phyloP scores from a whole-genome alignment of 2,329 filamentous ascomycete species.

The Microascus cirrosus region DNA sequence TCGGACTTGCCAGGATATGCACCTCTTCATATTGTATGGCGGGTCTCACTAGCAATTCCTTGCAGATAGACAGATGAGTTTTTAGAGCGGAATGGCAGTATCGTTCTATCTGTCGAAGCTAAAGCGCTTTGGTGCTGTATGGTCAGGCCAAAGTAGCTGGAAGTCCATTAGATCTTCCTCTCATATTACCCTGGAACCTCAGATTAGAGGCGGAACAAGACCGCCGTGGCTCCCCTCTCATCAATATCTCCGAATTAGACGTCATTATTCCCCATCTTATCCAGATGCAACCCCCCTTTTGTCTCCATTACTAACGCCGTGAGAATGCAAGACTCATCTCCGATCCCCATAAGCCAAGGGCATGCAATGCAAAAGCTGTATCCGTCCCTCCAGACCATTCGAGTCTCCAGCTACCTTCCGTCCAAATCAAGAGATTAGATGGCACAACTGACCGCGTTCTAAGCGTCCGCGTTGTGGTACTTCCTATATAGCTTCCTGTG shows the following conservation, averaged over 20 bases:
- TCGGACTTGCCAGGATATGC: not conserved
- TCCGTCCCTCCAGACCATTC: not conserved
- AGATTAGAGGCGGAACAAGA: not conserved
- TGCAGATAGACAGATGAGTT: not conserved
- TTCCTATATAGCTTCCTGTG: conserved; percentile 69
- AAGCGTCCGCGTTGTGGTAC: conserved; percentile 15
- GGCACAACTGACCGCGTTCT: not conserved
- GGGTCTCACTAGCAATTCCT: not conserved
- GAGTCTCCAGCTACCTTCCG: not conserved
- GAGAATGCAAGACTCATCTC: not conserved
- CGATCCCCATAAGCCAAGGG: not conserved
- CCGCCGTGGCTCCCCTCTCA: not conserved
- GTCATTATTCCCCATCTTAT: not conserved
- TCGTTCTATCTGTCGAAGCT: not conserved
- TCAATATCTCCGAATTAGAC: not conserved
- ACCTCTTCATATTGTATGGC: too few relatives aligned
- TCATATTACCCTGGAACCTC: not conserved
- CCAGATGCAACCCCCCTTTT: not conserved
- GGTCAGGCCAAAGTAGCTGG: not conserved
- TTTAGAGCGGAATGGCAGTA: not conserved
- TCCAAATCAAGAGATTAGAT: not conserved
- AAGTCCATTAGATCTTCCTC: not conserved
- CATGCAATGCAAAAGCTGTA: not conserved
- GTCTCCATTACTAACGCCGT: not conserved
- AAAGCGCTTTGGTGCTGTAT: not conserved